phyloP scores from a whole-genome alignment of 306 rosid species.

The Begonia loranthoides region DNA sequence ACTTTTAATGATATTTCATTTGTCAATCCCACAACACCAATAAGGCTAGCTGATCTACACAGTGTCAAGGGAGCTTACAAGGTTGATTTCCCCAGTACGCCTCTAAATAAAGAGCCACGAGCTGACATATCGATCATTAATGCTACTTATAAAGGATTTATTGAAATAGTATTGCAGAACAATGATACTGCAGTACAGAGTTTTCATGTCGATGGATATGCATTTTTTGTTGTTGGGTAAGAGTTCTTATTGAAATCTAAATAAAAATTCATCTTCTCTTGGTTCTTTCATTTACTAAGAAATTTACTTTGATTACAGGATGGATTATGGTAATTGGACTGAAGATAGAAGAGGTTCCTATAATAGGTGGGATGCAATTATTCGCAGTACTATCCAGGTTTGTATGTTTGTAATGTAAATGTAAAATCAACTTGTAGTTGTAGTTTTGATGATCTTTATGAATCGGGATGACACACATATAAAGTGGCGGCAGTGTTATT shows the following conservation, averaged over 20 bases:
- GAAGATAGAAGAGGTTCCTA: constrained; percentile 46
- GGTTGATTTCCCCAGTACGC: constrained; percentile 68
- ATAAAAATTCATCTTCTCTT: not conserved
- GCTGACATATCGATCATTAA: constrained; percentile 65
- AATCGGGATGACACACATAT: no score
- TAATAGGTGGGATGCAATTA: constrained; percentile 77
- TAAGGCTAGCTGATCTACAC: constrained; percentile 70
- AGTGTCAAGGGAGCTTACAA: constrained; percentile 54
- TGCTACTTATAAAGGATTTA: constrained; percentile 77
- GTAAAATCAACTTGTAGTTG: no score
- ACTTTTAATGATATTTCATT: constrained; percentile 79
- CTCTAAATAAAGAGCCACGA: constrained; percentile 38
- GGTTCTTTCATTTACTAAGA: not conserved
- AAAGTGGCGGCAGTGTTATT: no score
- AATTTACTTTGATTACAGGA: constrained; percentile 27
- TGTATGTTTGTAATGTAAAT: constrained; percentile 2
- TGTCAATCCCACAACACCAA: constrained; percentile 52
- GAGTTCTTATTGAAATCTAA: constrained; percentile 9
- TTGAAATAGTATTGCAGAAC: constrained; percentile 75
- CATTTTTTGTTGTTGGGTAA: constrained; percentile 71
- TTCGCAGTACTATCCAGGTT: constrained; percentile 78
- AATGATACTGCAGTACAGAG: constrained; percentile 63
- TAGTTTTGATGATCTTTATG: no score
- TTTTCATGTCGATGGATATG: constrained; percentile 74
- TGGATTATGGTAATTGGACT: constrained; percentile 69